Conservation (phyloP, 106 monocot species). For the Dendrobium catenatum region DNA sequence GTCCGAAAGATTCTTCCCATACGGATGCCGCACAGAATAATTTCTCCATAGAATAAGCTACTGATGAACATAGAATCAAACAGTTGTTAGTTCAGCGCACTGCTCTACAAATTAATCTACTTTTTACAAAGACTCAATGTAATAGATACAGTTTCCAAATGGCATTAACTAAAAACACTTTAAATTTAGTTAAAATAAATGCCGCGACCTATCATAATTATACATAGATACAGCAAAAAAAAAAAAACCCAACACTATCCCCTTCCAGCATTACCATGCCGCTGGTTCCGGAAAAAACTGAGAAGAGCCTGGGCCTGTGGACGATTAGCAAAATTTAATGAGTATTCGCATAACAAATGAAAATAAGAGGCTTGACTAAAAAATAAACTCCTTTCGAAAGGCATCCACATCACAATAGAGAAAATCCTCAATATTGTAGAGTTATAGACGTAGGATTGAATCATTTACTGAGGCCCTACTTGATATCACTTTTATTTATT, state of each 20-base stretch:
- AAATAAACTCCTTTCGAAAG: slow-evolving; percentile 63
- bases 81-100: too few relatives aligned
- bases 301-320: slow-evolving; percentile 90
- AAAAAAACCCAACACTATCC: background rate
- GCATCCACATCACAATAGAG: slow-evolving; percentile 33
- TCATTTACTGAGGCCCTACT: slow-evolving; percentile 29
- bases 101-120: too few relatives aligned
- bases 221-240: background rate
- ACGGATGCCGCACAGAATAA: too few relatives aligned
- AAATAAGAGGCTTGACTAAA: slow-evolving; percentile 43
- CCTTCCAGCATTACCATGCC: slow-evolving; percentile 60
- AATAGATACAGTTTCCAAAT: too few relatives aligned
- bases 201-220: too few relatives aligned
- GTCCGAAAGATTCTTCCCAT: too few relatives aligned
- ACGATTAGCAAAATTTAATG: slow-evolving; percentile 74
- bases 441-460: slow-evolving; percentile 66
- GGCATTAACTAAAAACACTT: too few relatives aligned
- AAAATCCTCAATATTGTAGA: slow-evolving; percentile 80
- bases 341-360: slow-evolving; percentile 34
- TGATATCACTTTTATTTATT: too few relatives aligned
- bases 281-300: slow-evolving; percentile 69
- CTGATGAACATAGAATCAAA: too few relatives aligned
- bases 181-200: too few relatives aligned
- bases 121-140: too few relatives aligned
- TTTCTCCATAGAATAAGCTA: too few relatives aligned